These are phyloP conservation scores for Silene conica DNA, from an alignment of 148 eudicot species.

Conservation along the genomic window DNA sequence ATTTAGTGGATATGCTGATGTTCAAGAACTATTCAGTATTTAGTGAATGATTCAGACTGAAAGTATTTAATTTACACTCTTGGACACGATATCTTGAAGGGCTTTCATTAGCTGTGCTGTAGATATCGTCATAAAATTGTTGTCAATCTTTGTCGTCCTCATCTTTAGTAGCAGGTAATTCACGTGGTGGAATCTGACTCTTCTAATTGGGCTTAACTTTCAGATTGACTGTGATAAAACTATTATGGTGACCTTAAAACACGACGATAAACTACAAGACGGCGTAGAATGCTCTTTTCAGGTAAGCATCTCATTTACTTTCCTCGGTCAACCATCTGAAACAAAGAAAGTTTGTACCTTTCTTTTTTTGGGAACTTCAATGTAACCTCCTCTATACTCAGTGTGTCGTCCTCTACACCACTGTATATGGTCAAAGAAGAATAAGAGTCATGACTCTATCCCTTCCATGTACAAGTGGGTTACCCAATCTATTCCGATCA, in stretches of 20 bases:
- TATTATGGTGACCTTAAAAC: conserved; percentile 75
- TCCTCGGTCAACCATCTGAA: neutral
- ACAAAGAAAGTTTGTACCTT: neutral
- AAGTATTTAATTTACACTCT: too few species aligned
- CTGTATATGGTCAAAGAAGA: conserved; percentile 92
- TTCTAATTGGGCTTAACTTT: conserved; percentile 15
- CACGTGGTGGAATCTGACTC: neutral
- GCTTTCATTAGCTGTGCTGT: too few species aligned
- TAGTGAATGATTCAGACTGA: too few species aligned
- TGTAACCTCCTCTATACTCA: conserved; percentile 19
- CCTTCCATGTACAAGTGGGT: conserved; percentile 80
- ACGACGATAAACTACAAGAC: conserved; percentile 84
- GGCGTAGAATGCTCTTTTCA: conserved; percentile 87
- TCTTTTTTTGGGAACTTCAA: conserved; percentile 3
- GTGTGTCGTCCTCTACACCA: conserved; percentile 98
- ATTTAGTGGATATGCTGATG: too few species aligned
- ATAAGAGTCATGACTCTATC: conserved; percentile 85
- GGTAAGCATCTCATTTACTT: conserved; percentile 33
- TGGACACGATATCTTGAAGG: too few species aligned
- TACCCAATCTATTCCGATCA: conserved; percentile 78
- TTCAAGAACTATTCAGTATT: too few species aligned
- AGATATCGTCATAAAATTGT: too few species aligned
- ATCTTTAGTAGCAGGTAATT: neutral
- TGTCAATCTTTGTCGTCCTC: too few species aligned
- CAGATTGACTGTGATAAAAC: conserved; percentile 99